Conservation (phyloP, 768 basidiomycete species). For the Multifurca ochricompacta region DNA sequence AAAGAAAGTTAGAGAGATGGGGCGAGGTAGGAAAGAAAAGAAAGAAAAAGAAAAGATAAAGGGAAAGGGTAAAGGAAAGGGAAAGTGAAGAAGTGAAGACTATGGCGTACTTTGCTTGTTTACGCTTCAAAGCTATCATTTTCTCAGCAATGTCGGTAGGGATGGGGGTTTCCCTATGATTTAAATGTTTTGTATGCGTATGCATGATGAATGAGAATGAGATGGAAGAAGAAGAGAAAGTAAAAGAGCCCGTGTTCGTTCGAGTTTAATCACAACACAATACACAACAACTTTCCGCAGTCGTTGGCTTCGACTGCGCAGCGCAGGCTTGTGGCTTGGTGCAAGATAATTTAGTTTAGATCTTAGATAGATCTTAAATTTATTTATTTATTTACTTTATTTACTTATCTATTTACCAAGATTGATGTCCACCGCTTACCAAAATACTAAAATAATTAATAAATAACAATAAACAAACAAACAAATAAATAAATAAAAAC, state of each 20-base stretch:
- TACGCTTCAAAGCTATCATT: slow-evolving; percentile 60
- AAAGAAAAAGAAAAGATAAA: background rate
- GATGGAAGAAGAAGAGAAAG: background rate
- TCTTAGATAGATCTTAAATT: slow-evolving; percentile 2
- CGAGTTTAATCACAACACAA: background rate
- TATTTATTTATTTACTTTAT: background rate
- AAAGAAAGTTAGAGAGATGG: background rate
- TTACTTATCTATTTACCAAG: slow-evolving; percentile 38
- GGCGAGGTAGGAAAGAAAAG: too few species aligned
- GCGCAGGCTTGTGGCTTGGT: too few species aligned
- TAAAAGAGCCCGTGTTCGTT: too few species aligned
- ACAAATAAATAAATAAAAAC: background rate
- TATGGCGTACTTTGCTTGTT: slow-evolving; percentile 50
- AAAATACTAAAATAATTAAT: slow-evolving; percentile 43
- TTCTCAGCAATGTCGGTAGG: slow-evolving; percentile 51
- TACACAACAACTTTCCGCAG: slow-evolving; percentile 19
- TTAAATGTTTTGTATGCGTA: slow-evolving; percentile 5
- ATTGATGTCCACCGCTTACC: slow-evolving; percentile 55
- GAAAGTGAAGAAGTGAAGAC: too few species aligned
- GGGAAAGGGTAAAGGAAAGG: background rate
- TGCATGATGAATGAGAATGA: slow-evolving; percentile 1
- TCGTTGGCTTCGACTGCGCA: slow-evolving; percentile 19
- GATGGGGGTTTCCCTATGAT: slow-evolving; percentile 31
- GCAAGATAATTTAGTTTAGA: too few species aligned
- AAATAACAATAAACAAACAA: background rate